Conservation (phyloP, 2,329 filamentous ascomycete genomes). For the Botrytis porri region DNA sequence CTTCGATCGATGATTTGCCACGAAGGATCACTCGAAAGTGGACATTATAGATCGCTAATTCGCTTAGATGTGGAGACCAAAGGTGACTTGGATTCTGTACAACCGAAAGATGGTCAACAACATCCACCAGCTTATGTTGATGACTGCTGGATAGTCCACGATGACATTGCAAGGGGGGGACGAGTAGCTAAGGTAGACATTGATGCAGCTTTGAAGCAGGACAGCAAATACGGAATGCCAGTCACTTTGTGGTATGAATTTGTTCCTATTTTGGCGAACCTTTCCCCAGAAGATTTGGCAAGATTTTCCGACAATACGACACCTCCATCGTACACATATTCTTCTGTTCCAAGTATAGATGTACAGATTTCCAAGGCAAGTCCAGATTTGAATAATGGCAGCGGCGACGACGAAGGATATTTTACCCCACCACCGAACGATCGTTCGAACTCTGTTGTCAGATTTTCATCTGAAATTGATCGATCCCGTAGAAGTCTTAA, state of each 20-base stretch:
- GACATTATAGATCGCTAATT: constrained; percentile 87
- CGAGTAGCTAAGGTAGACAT: constrained; percentile 71
- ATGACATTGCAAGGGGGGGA: constrained; percentile 67
- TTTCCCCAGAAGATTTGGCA: constrained; percentile 25
- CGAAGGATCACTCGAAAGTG: constrained; percentile 79
- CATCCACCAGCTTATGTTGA: constrained; percentile 65
- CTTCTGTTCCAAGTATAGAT: constrained; percentile 40
- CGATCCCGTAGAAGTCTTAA: constrained; percentile 47
- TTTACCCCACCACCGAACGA: constrained; percentile 43
- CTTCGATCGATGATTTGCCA: constrained; percentile 93
- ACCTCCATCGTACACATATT: constrained; percentile 54
- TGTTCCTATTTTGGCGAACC: constrained; percentile 70
- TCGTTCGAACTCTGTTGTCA: constrained; percentile 45
- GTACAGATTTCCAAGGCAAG: constrained; percentile 24
- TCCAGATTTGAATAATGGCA: background rate
- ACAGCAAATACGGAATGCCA: constrained; percentile 57
- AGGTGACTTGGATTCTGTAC: constrained; percentile 53
- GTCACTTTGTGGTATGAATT: constrained; percentile 97
- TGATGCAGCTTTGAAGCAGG: constrained; percentile 75
- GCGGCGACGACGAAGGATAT: constrained; percentile 33
- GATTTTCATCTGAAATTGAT: constrained; percentile 56
- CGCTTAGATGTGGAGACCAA: constrained; percentile 67
- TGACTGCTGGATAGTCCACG: constrained; percentile 85
- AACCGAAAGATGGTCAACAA: constrained; percentile 41
- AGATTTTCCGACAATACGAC: constrained; percentile 38